A percentile compares a stretch with the other conserved stretches of the same genome.
These are phyloP conservation scores for Trypanosoma theileri DNA, from an alignment of 208 protist species.

Conservation along the genomic window DNA sequence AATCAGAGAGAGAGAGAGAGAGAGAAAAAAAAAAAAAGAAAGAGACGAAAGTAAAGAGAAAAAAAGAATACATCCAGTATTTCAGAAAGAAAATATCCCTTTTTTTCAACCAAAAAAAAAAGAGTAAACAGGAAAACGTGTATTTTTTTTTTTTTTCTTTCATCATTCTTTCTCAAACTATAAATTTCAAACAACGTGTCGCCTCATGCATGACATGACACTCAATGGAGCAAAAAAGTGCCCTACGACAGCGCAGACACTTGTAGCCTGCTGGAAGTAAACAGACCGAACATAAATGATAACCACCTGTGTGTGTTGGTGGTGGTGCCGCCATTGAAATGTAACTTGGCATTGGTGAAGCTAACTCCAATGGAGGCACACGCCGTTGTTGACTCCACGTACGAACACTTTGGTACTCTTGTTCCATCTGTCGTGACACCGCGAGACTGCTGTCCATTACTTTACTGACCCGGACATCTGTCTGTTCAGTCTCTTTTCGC, in stretches of 20 bases:
- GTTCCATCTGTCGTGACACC: background rate
- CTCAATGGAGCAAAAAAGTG: conserved; percentile 75
- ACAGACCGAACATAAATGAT: conserved; percentile 77
- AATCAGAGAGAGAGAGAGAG: background rate
- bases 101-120: background rate
- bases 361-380: background rate
- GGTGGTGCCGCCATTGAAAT: conserved; percentile 23
- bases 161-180: conserved; percentile 32
- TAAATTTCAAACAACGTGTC: conserved; percentile 81
- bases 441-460: background rate
- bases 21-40: background rate
- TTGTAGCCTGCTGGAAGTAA: conserved; percentile 64
- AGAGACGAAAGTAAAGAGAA: too few species aligned
- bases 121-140: background rate
- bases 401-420: conserved; percentile 11
- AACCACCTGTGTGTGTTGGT: conserved; percentile 22
- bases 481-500: background rate
- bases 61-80: background rate
- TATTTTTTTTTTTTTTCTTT: conserved; percentile 10
- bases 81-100: background rate
- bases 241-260: conserved; percentile 60
- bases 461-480: background rate
- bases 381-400: conserved; percentile 8
- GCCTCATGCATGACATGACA: conserved; percentile 80
- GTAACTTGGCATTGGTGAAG: conserved; percentile 11